Evolutionary conservation across 805 yeast species (phyloP).

Genomic region (Spathaspora passalidarum): DNA sequence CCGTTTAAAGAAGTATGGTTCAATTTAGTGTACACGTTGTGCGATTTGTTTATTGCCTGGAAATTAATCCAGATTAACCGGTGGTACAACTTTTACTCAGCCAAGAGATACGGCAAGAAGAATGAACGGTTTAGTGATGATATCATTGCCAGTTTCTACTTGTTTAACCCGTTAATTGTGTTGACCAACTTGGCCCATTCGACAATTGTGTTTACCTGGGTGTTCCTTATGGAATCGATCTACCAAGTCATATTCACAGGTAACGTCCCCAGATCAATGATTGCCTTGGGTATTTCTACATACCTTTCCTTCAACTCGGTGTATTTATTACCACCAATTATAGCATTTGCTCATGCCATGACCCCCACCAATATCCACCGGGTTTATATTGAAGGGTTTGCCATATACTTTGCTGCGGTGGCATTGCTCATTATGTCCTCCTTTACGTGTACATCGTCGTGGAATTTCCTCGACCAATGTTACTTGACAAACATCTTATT

Average conservation of each 20-base stretch:
- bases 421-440: conserved; percentile 24
- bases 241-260: conserved; percentile 40
- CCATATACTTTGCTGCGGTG: conserved; percentile 14
- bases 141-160: conserved; percentile 59
- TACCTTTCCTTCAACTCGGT: conserved; percentile 64
- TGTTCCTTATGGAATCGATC: conserved; percentile 50
- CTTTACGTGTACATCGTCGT: conserved; percentile 23
- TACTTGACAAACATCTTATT: conserved; percentile 61
- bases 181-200: conserved; percentile 69
- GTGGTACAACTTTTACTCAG: conserved; percentile 30
- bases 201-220: conserved; percentile 57
- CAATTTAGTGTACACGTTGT: conserved; percentile 49
- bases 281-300: conserved; percentile 58
- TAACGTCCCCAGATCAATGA: conserved; percentile 43
- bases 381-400: conserved; percentile 18
- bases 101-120: conserved; percentile 14
- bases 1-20: conserved; percentile 20
- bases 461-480: conserved; percentile 25
- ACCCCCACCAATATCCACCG: conserved; percentile 3
- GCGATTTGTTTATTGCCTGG: conserved; percentile 59
- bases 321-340: conserved; percentile 58
- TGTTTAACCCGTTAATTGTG: conserved; percentile 78
- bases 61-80: conserved; percentile 49
- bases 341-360: conserved; percentile 30
- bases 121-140: conserved; percentile 32